Percentiles rank a stretch among this genome's conserved stretches.
These are phyloP conservation scores for Juncus inflexus DNA, from an alignment of 176 grass and related monocot species.

Conservation along the genomic window DNA sequence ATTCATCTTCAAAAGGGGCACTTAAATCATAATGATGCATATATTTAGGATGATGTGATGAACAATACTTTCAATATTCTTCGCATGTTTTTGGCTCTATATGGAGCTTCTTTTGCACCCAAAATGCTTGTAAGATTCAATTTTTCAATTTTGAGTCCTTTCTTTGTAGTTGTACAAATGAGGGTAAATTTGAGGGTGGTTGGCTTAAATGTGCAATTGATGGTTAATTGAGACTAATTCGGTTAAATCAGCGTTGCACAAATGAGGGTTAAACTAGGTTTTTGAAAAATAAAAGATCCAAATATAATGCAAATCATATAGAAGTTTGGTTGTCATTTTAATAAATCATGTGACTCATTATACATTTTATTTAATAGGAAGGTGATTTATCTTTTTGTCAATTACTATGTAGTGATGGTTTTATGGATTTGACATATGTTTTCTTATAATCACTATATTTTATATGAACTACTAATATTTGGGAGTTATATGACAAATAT, in stretches of 20 bases:
- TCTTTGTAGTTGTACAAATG: neutral
- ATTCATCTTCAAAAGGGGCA: constrained; percentile 16
- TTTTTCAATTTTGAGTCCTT: constrained; percentile 11
- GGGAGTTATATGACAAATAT: neutral
- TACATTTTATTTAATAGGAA: neutral
- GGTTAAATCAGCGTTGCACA: constrained; percentile 11
- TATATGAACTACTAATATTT: no score
- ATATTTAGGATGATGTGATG: constrained; percentile 67
- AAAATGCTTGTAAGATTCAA: constrained; percentile 67
- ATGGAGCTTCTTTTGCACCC: constrained; percentile 75
- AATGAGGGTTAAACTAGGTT: constrained; percentile 1
- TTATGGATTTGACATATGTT: neutral
- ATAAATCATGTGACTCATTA: neutral
- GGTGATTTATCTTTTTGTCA: constrained; percentile 15
- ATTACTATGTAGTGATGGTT: neutral
- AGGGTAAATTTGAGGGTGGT: no score
- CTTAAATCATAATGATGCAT: constrained; percentile 17
- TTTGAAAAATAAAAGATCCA: neutral
- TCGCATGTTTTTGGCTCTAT: constrained; percentile 76
- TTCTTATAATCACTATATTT: neutral
- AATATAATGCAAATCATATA: neutral
- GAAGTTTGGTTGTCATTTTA: neutral
- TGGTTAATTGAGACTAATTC: constrained; percentile 3
- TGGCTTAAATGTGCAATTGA: neutral
- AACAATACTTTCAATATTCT: constrained; percentile 79